phyloP scores from a whole-genome alignment of 257 asterid species.

The Przewalskia tangutica region DNA sequence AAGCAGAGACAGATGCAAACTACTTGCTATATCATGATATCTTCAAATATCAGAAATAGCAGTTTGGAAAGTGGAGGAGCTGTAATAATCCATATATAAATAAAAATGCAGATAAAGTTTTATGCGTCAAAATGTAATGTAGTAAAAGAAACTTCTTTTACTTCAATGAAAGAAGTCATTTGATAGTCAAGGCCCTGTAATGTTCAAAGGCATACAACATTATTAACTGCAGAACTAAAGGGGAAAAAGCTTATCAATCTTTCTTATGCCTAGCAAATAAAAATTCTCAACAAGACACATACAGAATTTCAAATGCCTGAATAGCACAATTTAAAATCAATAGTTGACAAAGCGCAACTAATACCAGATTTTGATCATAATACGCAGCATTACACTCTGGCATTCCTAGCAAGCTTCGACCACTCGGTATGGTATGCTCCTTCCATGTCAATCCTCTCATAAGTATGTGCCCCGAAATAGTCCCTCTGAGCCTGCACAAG shows the following conservation, averaged over 20 bases:
- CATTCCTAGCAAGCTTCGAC: slow-evolving; percentile 79
- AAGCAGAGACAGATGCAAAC: neutral
- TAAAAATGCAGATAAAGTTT: neutral
- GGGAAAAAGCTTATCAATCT: slow-evolving; percentile 19
- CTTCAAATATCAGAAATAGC: neutral
- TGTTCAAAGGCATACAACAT: slow-evolving; percentile 19
- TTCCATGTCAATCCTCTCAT: slow-evolving; percentile 59
- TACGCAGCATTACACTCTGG: slow-evolving; percentile 22
- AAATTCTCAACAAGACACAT: slow-evolving; percentile 30
- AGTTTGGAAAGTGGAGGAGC: neutral
- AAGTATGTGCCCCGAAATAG: slow-evolving; percentile 91
- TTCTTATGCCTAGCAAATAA: slow-evolving; percentile 13
- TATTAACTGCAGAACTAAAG: slow-evolving; percentile 42
- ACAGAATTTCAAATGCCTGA: slow-evolving; percentile 23
- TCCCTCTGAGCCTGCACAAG: slow-evolving; percentile 98
- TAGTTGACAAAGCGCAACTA: slow-evolving; percentile 5
- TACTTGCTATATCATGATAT: neutral
- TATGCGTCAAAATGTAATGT: neutral
- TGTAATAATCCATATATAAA: neutral
- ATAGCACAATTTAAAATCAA: slow-evolving; percentile 13
- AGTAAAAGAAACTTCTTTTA: neutral
- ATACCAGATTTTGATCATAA: slow-evolving; percentile 17
- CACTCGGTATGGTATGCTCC: slow-evolving; percentile 89
- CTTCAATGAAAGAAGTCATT: slow-evolving; percentile 4
- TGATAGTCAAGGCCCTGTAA: neutral